Evolutionary conservation across 768 basidiomycete species (phyloP), one percentile per base, ranked within the genome.

Genomic region (Leccinum disarticulatum): DNA sequence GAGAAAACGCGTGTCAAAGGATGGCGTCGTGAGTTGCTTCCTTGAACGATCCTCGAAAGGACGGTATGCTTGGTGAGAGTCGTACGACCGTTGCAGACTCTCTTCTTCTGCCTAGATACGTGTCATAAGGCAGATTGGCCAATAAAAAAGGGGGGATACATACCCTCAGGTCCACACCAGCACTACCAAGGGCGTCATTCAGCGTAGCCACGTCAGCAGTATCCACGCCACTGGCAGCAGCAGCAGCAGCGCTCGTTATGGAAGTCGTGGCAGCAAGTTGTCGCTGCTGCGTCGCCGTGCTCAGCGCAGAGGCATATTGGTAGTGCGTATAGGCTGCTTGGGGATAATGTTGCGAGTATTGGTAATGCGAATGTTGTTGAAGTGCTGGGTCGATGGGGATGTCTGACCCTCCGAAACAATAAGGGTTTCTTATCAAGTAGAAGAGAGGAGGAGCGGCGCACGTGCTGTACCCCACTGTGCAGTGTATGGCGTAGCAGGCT

Each of bases 171-270:
- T 94, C 92, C 7, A 94, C 91, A 11, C 92, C 91, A 7, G 91
- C 91, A 68, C 90, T 91, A 5, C 91, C 92, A 2, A 94, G 75
- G 4, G 91, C 92, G 64, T 94, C 91, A 57, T 91, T 93, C 47
- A 94, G 68, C 7, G 88, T 90, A 11, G 90, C 84, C 35, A 93
- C 83, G 66, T 93, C 91, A 4, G 86, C 74, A 3, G 84, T 85
- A 64, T 89, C 88, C 58, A 85, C 77, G 1, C 74, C 75, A 48
- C 71, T 72, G 41, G 62, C 74, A 13, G 64, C 59, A 2, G 71
- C 55, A n/a, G 66, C 62, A 6, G 68, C 43, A 14, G 72, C 55
- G 56, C 58, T 57, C 25, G 76, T 47, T 5, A 68, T 54, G 1
- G 58, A 17, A 7, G 62, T 49, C 3, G 73, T 60, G 25, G 63